phyloP scores from a whole-genome alignment of 1,284 basidiomycete species.

The Rhodotorula sp. region DNA sequence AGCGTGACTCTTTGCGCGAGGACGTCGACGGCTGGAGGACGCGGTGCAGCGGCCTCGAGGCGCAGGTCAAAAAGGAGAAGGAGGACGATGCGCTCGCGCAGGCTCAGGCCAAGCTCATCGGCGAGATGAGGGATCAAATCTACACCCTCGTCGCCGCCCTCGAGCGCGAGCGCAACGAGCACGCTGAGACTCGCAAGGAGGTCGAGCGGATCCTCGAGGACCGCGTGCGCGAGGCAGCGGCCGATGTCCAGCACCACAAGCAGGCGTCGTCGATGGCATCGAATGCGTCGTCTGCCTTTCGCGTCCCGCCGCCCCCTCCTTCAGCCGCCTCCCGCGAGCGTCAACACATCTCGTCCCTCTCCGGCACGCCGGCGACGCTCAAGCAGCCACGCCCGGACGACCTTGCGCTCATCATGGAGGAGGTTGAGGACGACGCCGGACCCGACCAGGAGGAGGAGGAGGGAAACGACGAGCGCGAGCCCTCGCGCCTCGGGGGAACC shows the following conservation, averaged over 20 bases:
- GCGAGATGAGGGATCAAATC: conserved; percentile 46
- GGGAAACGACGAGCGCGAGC: neutral
- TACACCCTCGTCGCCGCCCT: conserved; percentile 42
- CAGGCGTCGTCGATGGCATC: neutral
- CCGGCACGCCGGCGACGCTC: neutral
- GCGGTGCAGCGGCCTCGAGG: conserved; percentile 39
- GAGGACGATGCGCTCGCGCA: conserved; percentile 41
- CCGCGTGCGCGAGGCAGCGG: conserved; percentile 19
- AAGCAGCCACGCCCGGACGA: conserved; percentile 17
- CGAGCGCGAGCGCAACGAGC: conserved; percentile 43
- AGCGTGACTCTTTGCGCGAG: conserved; percentile 43
- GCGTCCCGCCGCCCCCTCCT: neutral
- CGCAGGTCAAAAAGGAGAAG: conserved; percentile 33
- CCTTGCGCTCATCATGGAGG: conserved; percentile 28
- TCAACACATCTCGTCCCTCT: conserved; percentile 1
- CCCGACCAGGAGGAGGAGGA: conserved; percentile 12
- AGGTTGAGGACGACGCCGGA: conserved; percentile 12
- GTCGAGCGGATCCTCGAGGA: conserved; percentile 33
- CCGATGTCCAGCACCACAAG: conserved; percentile 9
- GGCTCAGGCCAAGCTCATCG: conserved; percentile 45
- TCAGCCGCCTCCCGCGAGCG: neutral
- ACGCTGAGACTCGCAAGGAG: conserved; percentile 31
- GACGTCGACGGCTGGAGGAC: conserved; percentile 44
- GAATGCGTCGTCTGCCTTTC: neutral
- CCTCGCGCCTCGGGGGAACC: neutral